A percentile compares a stretch with the other conserved stretches of the same genome.
Conservation (phyloP, 2,329 filamentous ascomycete species). For the Ophiostoma sp. region DNA sequence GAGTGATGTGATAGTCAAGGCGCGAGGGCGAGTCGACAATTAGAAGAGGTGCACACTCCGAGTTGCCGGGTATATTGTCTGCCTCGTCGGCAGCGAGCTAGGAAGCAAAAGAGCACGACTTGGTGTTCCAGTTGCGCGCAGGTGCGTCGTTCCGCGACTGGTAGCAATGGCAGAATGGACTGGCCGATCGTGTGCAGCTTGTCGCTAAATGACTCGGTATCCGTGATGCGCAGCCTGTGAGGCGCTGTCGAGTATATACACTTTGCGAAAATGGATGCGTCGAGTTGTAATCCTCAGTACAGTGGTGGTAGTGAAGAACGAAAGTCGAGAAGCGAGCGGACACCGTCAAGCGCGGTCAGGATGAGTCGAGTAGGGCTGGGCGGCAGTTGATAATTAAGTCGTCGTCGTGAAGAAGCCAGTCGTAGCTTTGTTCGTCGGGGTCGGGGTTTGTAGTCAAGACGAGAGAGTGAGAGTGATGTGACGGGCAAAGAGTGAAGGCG, state of each 20-base stretch:
- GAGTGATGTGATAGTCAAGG: neutral
- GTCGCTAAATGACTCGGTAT: too few species aligned
- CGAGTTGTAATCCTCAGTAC: neutral
- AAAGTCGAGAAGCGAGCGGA: conserved; percentile 17
- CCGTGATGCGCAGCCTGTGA: neutral
- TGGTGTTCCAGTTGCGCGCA: neutral
- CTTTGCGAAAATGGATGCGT: too few species aligned
- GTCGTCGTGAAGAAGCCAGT: neutral
- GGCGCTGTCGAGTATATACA: too few species aligned
- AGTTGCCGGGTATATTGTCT: neutral
- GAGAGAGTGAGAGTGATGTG: neutral
- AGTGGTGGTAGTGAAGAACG: neutral
- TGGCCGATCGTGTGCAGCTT: neutral
- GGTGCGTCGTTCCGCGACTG: neutral
- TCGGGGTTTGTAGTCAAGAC: neutral
- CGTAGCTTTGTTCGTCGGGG: conserved; percentile 4
- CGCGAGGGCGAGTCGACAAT: conserved; percentile 5
- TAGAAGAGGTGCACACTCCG: too few species aligned
- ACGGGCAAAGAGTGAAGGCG: neutral
- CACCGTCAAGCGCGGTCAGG: conserved; percentile 20
- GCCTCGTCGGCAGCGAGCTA: conserved; percentile 4
- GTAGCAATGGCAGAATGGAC: neutral
- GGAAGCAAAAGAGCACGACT: neutral
- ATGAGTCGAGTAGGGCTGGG: neutral
- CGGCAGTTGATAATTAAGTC: neutral